phyloP scores from a whole-genome alignment of 106 monocot genomes.

The Dendrobium nobile region DNA sequence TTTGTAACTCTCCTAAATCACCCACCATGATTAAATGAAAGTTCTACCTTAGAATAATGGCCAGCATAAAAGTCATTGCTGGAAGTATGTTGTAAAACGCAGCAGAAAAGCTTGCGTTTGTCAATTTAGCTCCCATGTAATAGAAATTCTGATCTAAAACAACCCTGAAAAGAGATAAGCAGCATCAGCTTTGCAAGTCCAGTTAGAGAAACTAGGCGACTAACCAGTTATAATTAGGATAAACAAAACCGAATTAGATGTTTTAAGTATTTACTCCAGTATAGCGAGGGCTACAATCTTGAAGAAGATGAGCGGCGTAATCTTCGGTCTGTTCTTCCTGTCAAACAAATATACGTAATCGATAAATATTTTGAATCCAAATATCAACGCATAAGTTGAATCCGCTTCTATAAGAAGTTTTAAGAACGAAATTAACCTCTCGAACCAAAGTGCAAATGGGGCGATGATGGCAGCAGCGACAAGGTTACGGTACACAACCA shows the following conservation, averaged over 20 bases:
- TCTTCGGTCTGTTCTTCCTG: slow-evolving; percentile 70
- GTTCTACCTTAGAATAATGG: slow-evolving; percentile 44
- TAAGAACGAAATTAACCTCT: slow-evolving; percentile 22
- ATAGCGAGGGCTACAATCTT: slow-evolving; percentile 62
- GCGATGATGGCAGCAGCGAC: slow-evolving; percentile 33
- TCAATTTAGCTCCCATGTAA: slow-evolving; percentile 71
- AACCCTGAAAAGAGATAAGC: slow-evolving; percentile 31
- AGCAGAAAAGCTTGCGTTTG: slow-evolving; percentile 64
- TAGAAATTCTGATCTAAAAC: slow-evolving; percentile 87
- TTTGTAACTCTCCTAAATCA: background rate
- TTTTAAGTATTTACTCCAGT: slow-evolving; percentile 36
- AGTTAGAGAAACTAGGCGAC: background rate
- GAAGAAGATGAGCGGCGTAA: slow-evolving; percentile 55
- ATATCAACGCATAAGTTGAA: no score
- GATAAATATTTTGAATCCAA: no score
- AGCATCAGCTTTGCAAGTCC: background rate
- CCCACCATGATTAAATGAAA: background rate
- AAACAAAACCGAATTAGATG: background rate
- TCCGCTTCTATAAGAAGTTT: no score
- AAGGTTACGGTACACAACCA: slow-evolving; percentile 51
- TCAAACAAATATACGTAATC: background rate
- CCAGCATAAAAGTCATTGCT: slow-evolving; percentile 52
- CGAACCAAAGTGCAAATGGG: slow-evolving; percentile 52
- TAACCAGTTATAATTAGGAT: background rate
- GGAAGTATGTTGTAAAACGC: slow-evolving; percentile 78